These are phyloP conservation scores for Starmerella gropengiesseri DNA, from an alignment of 805 yeast genomes.

Conservation along the genomic window DNA sequence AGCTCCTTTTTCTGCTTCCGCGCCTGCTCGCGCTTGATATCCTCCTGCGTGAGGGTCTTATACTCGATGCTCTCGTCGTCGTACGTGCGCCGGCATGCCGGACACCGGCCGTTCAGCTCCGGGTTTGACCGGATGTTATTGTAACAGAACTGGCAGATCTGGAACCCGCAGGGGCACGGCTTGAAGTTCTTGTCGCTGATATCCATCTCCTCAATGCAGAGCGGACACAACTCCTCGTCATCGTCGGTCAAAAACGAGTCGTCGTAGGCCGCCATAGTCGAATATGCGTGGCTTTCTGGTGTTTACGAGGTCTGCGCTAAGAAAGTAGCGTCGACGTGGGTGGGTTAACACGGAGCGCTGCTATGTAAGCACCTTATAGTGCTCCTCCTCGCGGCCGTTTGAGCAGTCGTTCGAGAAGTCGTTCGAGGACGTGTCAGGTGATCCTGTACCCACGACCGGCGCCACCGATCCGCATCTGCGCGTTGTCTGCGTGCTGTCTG, in stretches of 20 bases:
- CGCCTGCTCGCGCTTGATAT: conserved; percentile 68
- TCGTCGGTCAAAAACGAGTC: conserved; percentile 57
- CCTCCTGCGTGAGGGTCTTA: conserved; percentile 72
- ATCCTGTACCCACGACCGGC: too few relatives aligned
- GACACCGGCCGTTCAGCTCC: conserved; percentile 90
- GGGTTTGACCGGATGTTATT: conserved; percentile 93
- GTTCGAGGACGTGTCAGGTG: too few relatives aligned
- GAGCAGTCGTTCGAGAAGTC: too few relatives aligned
- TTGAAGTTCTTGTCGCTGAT: conserved; percentile 89
- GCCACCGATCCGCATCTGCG: too few relatives aligned
- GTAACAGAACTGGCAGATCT: conserved; percentile 95
- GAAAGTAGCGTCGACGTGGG: too few relatives aligned
- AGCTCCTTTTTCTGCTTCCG: conserved; percentile 72
- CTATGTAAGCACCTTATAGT: too few relatives aligned
- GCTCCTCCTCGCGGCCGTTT: too few relatives aligned
- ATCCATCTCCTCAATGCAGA: conserved; percentile 97
- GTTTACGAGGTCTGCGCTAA: too few relatives aligned
- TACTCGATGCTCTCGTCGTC: conserved; percentile 91
- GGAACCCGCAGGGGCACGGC: conserved; percentile 99
- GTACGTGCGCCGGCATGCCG: conserved; percentile 90
- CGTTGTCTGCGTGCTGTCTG: too few relatives aligned
- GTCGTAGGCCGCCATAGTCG: conserved; percentile 30
- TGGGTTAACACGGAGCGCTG: too few relatives aligned
- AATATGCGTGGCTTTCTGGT: background rate
- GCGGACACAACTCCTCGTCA: conserved; percentile 75